Evolutionary conservation across 2,329 filamentous ascomycete species (phyloP), one percentile per base, ranked within the genome.

Genomic region (Coniochaeta sp.): DNA sequence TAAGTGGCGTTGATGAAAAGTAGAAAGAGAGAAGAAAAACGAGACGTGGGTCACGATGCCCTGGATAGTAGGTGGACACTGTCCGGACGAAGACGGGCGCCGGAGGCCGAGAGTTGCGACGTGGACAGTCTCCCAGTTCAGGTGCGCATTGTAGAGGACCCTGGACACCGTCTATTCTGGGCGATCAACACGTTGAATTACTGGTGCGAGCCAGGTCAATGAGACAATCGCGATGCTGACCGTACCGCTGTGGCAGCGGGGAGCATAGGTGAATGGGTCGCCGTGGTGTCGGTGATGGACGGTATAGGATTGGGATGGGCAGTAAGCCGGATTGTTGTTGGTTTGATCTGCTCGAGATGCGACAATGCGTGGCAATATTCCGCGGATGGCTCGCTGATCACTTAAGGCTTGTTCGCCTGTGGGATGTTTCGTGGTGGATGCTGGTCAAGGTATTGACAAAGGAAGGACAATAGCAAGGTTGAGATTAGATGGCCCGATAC

Each of bases 271-370:
- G 42, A 24, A 38, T 14, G 12, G 19, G 19, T 5, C 42, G 42
- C 14, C n/a, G n/a, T n/a, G 24, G 14, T 28, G 22, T 10, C 24
- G 47, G 24, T 24, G 47, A 52, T n/a, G 47, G 17, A 52, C 6
- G 47, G 26, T 17, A 24, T 17, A n/a, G 47, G 12, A 55, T 59
- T 44, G 47, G 22, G 58, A 59, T 59, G 32, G 44, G n/a, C 58
- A 28, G 57, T 28, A 44, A 44, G 32, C 57, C 44, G 44, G 34
- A 54, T 2, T 28, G 44, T 42, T 59, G 44, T 50, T 50, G 44
- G 47, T 52, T 52, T 52, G 47, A 52, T 52, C 47, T 28, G 12
- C 47, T 52, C 22, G 14, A 32, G 57, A 24, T 30, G 28, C 38
- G 57, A 32, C 47, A 52, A 52, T 52, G 47, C 47, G 17, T 9